Percentiles rank a stretch among this genome's conserved stretches.
phyloP scores from a whole-genome alignment of 2,329 filamentous ascomycete genomes.

The Hymenoscyphus scutula region DNA sequence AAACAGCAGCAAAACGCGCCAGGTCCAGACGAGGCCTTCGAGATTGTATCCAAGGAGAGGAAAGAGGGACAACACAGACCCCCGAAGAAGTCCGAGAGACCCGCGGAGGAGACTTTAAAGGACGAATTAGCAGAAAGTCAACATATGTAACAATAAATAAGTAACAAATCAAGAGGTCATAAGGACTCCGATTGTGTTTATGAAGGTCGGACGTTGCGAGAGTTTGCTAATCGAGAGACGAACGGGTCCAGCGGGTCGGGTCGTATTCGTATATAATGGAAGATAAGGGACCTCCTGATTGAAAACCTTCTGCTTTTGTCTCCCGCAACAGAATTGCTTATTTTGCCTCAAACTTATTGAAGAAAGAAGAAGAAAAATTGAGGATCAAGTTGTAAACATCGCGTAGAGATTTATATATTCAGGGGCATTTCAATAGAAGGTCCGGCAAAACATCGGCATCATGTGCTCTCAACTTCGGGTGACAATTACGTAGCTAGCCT shows the following conservation, averaged over 20 bases:
- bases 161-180: no score
- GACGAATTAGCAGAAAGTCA: not conserved
- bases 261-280: not conserved
- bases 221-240: not conserved
- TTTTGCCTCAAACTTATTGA: no score
- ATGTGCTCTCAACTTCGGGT: not conserved
- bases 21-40: not conserved
- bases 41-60: not conserved
- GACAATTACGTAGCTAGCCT: not conserved
- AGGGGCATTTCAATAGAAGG: no score
- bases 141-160: not conserved
- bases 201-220: no score
- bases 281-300: no score
- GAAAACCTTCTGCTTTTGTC: no score
- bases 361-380: no score
- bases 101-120: not conserved
- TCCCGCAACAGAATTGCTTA: no score
- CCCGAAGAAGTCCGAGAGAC: not conserved
- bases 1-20: not conserved
- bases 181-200: no score
- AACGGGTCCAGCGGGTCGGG: not conserved
- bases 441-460: not conserved
- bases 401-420: no score
- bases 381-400: no score
- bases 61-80: not conserved